phyloP scores from a whole-genome alignment of 768 basidiomycete species.

The Heimioporus sp. region DNA sequence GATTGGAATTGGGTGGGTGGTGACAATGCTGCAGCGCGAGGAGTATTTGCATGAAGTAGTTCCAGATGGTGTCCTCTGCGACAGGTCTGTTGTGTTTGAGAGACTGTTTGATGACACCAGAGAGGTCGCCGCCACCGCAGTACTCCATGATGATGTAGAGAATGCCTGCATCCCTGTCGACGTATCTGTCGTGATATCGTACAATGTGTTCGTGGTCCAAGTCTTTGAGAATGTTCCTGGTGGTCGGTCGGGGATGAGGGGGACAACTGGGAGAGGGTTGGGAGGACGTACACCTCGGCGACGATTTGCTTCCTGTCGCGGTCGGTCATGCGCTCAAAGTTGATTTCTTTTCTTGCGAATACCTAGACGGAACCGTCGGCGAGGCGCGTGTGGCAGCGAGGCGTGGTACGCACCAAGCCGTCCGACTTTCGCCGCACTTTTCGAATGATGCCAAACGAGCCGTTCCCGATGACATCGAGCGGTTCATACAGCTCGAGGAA shows the following conservation, averaged over 20 bases:
- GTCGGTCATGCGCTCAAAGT: conserved; percentile 96
- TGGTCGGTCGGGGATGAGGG: background rate
- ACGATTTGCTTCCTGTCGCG: conserved; percentile 96
- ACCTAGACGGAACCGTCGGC: conserved; percentile 41
- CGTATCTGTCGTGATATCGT: conserved; percentile 88
- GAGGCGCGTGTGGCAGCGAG: conserved; percentile 4
- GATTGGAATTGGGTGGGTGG: conserved; percentile 54
- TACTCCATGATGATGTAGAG: conserved; percentile 99
- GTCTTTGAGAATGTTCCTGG: conserved; percentile 94
- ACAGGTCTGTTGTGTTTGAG: conserved; percentile 66
- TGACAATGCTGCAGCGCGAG: conserved; percentile 92
- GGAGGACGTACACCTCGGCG: conserved; percentile 84
- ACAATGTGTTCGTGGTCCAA: conserved; percentile 96
- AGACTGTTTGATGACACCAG: conserved; percentile 79
- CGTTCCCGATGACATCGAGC: conserved; percentile 92
- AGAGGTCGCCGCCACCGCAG: conserved; percentile 95
- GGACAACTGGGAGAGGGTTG: background rate
- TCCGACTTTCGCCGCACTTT: conserved; percentile 88
- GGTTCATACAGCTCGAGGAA: conserved; percentile 82
- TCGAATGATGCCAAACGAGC: conserved; percentile 95
- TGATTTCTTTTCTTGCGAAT: conserved; percentile 92
- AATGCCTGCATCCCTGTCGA: conserved; percentile 87
- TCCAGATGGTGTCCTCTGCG: conserved; percentile 93
- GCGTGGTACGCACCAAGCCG: conserved; percentile 58
- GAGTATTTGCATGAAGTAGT: conserved; percentile 91